Percentiles rank a stretch among this genome's conserved stretches.
Conservation (phyloP, 805 yeast species). For the Peterozyma toletana region DNA sequence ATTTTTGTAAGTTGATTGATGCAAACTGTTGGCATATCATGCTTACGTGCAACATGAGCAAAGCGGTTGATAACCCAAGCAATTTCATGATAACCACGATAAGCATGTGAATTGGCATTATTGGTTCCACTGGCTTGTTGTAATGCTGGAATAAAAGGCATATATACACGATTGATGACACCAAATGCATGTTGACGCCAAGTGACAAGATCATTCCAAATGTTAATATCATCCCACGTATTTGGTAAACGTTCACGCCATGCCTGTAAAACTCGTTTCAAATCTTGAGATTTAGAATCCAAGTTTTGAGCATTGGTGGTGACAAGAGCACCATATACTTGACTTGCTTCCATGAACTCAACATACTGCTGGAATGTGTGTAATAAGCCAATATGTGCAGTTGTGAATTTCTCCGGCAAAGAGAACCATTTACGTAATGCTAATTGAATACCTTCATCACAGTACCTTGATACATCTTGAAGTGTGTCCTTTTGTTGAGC, state of each 20-base stretch:
- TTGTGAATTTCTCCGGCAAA: conserved; percentile 63
- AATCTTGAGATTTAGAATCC: conserved; percentile 88
- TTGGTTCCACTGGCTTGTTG: conserved; percentile 55
- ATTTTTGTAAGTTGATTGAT: conserved; percentile 87
- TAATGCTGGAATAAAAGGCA: conserved; percentile 83
- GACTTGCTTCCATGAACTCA: conserved; percentile 95
- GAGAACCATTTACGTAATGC: conserved; percentile 92
- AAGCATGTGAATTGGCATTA: conserved; percentile 86
- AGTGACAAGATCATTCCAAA: conserved; percentile 96
- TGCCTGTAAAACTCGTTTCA: conserved; percentile 89
- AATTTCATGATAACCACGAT: conserved; percentile 96
- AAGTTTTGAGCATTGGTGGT: conserved; percentile 89
- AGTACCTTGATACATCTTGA: conserved; percentile 74
- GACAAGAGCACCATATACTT: conserved; percentile 79
- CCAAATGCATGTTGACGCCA: conserved; percentile 99
- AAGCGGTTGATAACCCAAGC: conserved; percentile 98
- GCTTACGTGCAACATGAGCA: conserved; percentile 98
- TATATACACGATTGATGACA: conserved; percentile 87
- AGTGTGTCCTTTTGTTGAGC: conserved; percentile 85
- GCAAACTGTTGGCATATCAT: conserved; percentile 95
- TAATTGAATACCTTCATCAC: conserved; percentile 95
- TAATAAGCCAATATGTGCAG: conserved; percentile 81
- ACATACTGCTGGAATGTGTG: conserved; percentile 97
- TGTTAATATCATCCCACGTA: conserved; percentile 93
- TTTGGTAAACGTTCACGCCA: conserved; percentile 98